Base-by-base conservation (phyloP, 225 moss, liverwort and hornwort species). In the Bryoerythrophyllum caledonicum region DNA sequence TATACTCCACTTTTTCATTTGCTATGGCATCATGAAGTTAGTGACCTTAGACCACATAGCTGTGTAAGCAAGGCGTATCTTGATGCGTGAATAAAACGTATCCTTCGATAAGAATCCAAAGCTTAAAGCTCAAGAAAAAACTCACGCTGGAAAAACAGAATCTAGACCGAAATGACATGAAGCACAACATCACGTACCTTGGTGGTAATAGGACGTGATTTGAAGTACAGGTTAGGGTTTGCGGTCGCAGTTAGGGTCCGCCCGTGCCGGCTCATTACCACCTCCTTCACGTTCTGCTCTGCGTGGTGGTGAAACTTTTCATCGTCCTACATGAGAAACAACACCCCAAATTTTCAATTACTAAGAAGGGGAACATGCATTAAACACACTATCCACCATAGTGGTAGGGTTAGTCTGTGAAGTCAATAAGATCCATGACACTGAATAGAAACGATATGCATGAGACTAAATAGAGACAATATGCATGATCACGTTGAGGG, bases 31-130 rank as follows among this genome's bases (percentile, higher is more conserved):
- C 87, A 73, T 74, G 3, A 6, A 65, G 44, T 67, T 82, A 63
- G 87, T 87, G 87, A 87, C 87, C 84, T 84, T 82, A 78, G 63
- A 84, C 81, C 79, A 79, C 81, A 84, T 59, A 63, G 70, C 87
- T 84, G 57, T 67, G 81, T 77, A 76, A 79, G 79, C 87, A 87
- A 84, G 84, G 84, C 84, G 84, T 87, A 87, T 84, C 87, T 77
- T 77, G 87, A 84, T 87, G 84, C 84, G 70, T 49, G 52, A 30
- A 52, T 6, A 24, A 8, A 71, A 25, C 40, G 24, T 53, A 16
- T 20, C 12, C 53, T 43, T 65, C n/a, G 34, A 4, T 26, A 19
- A 61, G 15, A 30, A 65, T 72, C 71, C 12, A 61, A 15, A 46
- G 25, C n/a, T 28, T 16, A 6, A 43, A 28, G 63, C 10, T 14